Base-by-base conservation (phyloP, 2,329 filamentous ascomycete species). In the Fusarium pseudocircinatum region DNA sequence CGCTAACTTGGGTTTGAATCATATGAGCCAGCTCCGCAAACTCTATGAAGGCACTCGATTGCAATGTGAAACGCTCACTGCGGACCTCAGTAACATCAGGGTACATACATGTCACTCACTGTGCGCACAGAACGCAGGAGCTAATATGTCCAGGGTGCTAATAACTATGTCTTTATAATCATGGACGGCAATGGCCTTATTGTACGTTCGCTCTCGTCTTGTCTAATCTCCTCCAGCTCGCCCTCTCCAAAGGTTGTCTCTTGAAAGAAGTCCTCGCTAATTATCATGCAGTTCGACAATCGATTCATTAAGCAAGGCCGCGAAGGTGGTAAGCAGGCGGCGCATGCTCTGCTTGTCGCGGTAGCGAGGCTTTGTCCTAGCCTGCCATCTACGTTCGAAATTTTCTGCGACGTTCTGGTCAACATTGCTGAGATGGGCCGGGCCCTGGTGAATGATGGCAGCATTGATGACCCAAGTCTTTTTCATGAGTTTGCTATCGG, bases 101-200 rank as follows among this genome's bases (percentile, higher is more conserved):
- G 50, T 54, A 40, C 34, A 59, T 24, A 67, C 69, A 56, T 60
- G 62, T 44, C 61, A 63, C 39, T 44, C 61, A 63, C 39, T 40
- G 43, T 34, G 57, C 64, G 61, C 61, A 69, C 61, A 34, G 22
- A 30, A 63, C 40, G 43, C 53, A 67, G 63, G 32, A 37, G 64
- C 77, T 79, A 71, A 78, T 49, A 24, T 40, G 43, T 14, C 53
- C 75, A 90, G 87, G 85, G 84, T 66, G 84, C 82, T 56, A 91
- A 90, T 79, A 84, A 87, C 44, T 92, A 92, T 78, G 83, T 91
- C 75, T 80, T 89, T 72, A 85, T 91, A 43, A 78, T 91, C 73
- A 87, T 92, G 74, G 90, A 92, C 78, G 90, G 90, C 42, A 87
- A 92, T 78, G 88, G 89, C 49, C 84, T 91, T 66, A 82, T 91